Conservation (phyloP, 768 basidiomycete species). For the Tulasnella sp. region DNA sequence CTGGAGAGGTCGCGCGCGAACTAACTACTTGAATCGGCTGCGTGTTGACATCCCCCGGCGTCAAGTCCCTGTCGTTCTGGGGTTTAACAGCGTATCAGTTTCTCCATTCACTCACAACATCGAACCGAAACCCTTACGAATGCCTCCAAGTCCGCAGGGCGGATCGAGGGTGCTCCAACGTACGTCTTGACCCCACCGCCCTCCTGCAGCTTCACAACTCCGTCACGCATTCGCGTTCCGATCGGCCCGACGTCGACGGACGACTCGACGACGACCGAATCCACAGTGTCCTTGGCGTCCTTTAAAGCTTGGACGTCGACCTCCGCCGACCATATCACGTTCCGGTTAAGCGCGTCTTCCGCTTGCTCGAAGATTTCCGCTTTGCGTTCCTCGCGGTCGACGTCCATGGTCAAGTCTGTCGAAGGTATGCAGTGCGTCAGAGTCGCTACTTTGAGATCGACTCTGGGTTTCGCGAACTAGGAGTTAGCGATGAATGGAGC, state of each 20-base stretch:
- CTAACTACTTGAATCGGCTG: not conserved
- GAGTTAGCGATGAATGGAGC: not conserved
- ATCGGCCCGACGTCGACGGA: not conserved
- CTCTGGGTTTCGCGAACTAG: not conserved
- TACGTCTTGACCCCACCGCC: not conserved
- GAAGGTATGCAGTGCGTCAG: not conserved
- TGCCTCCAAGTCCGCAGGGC: not conserved
- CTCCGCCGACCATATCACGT: constrained; percentile 7
- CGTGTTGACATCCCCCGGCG: not conserved
- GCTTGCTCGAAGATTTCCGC: not conserved
- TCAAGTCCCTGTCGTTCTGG: not conserved
- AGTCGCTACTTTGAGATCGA: not conserved
- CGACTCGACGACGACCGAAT: not conserved
- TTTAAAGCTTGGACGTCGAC: not conserved
- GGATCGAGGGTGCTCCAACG: not conserved
- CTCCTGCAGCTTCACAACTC: not conserved
- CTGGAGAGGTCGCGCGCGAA: not conserved
- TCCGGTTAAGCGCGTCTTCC: not conserved
- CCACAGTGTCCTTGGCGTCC: not conserved
- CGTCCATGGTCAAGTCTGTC: not conserved
- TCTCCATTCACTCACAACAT: not conserved
- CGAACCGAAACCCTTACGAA: not conserved
- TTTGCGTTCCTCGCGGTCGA: not conserved
- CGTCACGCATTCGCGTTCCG: not conserved
- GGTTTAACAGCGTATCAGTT: not conserved